These are phyloP conservation scores for Daldinia sp. DNA, from an alignment of 2,329 filamentous ascomycete genomes.

Conservation along the genomic window DNA sequence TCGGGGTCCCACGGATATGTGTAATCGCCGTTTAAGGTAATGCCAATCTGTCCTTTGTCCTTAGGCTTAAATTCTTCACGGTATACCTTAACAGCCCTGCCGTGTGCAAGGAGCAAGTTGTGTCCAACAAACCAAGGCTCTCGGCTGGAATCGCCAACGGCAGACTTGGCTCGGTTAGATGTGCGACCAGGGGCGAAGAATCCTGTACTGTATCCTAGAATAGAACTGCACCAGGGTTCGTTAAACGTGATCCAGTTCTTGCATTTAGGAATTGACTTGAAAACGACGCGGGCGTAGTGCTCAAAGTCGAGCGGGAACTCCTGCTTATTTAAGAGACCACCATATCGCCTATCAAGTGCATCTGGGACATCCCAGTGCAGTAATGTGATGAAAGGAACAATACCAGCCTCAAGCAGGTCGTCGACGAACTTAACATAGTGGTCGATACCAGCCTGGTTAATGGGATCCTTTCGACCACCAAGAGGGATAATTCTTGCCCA, in stretches of 20 bases:
- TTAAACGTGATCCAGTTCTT: constrained; percentile 93
- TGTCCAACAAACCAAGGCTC: constrained; percentile 88
- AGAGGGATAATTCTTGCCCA: constrained; percentile 87
- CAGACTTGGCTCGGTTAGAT: constrained; percentile 75
- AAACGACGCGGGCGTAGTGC: constrained; percentile 78
- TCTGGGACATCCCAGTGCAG: constrained; percentile 91
- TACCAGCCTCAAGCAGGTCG: constrained; percentile 77
- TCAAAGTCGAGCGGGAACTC: constrained; percentile 86
- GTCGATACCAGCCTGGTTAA: constrained; percentile 80
- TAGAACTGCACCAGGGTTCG: constrained; percentile 85
- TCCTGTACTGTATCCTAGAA: constrained; percentile 81
- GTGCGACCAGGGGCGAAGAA: constrained; percentile 84
- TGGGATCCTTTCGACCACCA: constrained; percentile 81
- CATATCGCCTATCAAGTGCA: constrained; percentile 80
- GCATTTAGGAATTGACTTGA: constrained; percentile 77
- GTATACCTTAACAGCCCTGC: constrained; percentile 81
- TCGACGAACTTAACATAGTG: constrained; percentile 84
- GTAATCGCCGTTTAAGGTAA: constrained; percentile 87
- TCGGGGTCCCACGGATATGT: constrained; percentile 83
- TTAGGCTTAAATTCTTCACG: constrained; percentile 81
- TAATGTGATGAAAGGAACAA: constrained; percentile 82
- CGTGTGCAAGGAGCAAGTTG: constrained; percentile 81
- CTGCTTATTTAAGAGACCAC: constrained; percentile 79
- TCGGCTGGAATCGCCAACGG: constrained; percentile 74
- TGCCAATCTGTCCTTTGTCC: constrained; percentile 80